phyloP scores from a whole-genome alignment of 1,139 yeast genomes.

The Scheffersomyces titani region DNA sequence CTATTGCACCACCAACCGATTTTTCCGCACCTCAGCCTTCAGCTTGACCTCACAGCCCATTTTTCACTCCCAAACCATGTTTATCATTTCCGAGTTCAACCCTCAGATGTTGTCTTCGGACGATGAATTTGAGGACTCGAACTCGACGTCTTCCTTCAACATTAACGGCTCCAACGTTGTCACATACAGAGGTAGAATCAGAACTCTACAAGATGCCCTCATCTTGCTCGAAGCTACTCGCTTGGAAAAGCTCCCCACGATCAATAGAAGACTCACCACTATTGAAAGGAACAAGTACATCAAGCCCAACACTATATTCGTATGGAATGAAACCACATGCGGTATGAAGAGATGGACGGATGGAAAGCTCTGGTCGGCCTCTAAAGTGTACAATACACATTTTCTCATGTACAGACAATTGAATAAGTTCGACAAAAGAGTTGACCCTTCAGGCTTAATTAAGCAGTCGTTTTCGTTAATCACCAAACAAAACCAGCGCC shows the following conservation, averaged over 20 bases:
- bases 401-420: constrained; percentile 67
- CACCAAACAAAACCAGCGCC: constrained; percentile 49
- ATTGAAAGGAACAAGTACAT: constrained; percentile 31
- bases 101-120: constrained; percentile 4
- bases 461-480: constrained; percentile 61
- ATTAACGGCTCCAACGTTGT: constrained; percentile 35
- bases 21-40: neutral
- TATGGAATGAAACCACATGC: constrained; percentile 72
- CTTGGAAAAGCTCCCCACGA: constrained; percentile 54
- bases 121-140: neutral
- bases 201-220: constrained; percentile 62
- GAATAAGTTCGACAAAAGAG: constrained; percentile 29
- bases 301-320: constrained; percentile 60
- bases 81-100: constrained; percentile 18
- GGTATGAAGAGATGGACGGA: constrained; percentile 81
- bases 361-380: constrained; percentile 71
- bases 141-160: constrained; percentile 3
- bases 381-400: constrained; percentile 57
- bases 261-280: constrained; percentile 51
- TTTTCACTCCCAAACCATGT: constrained; percentile 8
- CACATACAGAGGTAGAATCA: constrained; percentile 62
- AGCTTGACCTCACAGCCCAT: neutral
- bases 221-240: constrained; percentile 66
- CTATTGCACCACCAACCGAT: neutral
- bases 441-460: constrained; percentile 50